These are phyloP conservation scores for Hirschioporus abietinus DNA, from an alignment of 768 basidiomycete species.

Conservation along the genomic window DNA sequence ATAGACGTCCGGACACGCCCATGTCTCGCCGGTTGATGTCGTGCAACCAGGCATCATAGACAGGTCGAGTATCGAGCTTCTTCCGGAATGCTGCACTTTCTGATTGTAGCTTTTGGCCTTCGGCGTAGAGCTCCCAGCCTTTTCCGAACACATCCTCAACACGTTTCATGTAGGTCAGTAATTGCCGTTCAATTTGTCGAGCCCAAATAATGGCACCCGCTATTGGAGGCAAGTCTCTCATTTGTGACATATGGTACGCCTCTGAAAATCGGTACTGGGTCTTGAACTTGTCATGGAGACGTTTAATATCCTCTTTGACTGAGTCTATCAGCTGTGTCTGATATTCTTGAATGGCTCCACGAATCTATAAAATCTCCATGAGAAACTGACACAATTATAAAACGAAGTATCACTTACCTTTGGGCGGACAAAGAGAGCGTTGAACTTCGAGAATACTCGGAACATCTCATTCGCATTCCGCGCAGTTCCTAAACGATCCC, in stretches of 20 bases:
- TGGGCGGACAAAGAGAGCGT: conserved; percentile 91
- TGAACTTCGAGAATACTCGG: conserved; percentile 97
- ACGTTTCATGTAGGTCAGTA: conserved; percentile 96
- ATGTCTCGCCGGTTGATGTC: conserved; percentile 93
- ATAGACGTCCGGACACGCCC: conserved; percentile 86
- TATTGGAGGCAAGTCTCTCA: conserved; percentile 98
- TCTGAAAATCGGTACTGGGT: conserved; percentile 93
- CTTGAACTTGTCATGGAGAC: conserved; percentile 92
- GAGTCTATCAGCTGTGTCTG: conserved; percentile 98
- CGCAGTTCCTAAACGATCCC: conserved; percentile 91
- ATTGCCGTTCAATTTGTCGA: conserved; percentile 95
- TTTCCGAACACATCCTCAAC: conserved; percentile 98
- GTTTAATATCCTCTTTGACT: conserved; percentile 97
- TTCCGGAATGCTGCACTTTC: conserved; percentile 89
- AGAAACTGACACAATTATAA: not conserved
- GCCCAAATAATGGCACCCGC: conserved; percentile 99
- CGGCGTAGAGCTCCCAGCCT: conserved; percentile 99
- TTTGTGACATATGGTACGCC: conserved; percentile 96
- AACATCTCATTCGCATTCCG: conserved; percentile 99
- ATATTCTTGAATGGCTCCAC: conserved; percentile 98
- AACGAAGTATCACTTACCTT: conserved; percentile 52
- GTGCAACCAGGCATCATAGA: conserved; percentile 94
- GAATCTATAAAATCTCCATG: conserved; percentile 50
- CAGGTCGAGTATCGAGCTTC: conserved; percentile 90
- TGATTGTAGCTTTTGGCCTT: conserved; percentile 93